Evolutionary conservation across 108 stramenopile genomes (phyloP), one percentile per base, ranked within the genome.

Genomic region (Parietichytrium sp.): DNA sequence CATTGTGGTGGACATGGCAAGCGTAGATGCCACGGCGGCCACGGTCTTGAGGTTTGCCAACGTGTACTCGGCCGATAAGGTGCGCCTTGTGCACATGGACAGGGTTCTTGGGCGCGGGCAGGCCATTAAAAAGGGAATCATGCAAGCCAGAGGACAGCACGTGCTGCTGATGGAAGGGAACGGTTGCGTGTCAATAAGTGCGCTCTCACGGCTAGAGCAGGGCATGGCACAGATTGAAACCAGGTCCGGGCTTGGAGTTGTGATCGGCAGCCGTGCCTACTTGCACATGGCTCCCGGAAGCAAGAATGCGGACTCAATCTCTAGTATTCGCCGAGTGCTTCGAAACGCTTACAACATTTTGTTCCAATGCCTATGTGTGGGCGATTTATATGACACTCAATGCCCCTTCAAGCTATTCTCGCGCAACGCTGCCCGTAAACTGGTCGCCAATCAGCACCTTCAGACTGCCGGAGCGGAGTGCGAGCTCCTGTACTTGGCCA

Each of bases 1-100:
- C 33, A 84, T 88, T 23, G 87, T 88, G 20, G 87, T 88, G 4
- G 88, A 88, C 81, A 87, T 88, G 36, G 88, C 87, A 3, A 87
- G 87, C 13, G 82, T 47, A 1, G 88, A 88, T 29, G 54, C 25
- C 16, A 88, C 88, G 1, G 80, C 54, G 4, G 51, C 30, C 3
- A 79, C 80, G 31, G 82, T 81, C 8, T 38, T 38, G 6, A 27
- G 54, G n/a, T 86, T 80, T 80, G 47, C 78, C 2, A 29, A 38
- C 3, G 15, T 72, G 47, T 49, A 80, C 23, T 79, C 85, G 47
- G 30, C 85, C n/a, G 85, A 88, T 47, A 81, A 85, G 29, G 25
- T 88, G 12, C 81, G 87, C 12, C 31, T 88, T 2, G 18, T 88
- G 23, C 53, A 26, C 8, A 55, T 88, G 47, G n/a, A 51, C 3